Evolutionary conservation across 2,329 filamentous ascomycete genomes (phyloP).

Genomic region (Cryphonectria japonica): DNA sequence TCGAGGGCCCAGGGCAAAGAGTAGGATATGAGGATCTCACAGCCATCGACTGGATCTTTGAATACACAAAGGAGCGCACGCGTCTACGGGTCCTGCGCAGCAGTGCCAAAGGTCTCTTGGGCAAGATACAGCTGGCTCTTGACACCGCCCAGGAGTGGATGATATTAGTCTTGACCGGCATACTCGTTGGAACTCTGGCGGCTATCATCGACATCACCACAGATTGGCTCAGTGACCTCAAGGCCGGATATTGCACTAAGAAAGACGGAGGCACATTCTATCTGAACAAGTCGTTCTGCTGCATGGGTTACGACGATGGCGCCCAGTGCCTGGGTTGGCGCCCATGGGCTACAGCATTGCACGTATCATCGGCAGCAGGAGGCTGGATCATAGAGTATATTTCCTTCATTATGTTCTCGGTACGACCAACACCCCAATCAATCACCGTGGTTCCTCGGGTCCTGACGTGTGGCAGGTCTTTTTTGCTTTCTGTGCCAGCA

Average conservation of each 20-base stretch:
- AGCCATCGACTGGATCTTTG: conserved; percentile 99
- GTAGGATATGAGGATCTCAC: conserved; percentile 96
- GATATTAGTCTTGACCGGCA: conserved; percentile 81
- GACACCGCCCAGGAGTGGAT: conserved; percentile 94
- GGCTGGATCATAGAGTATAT: conserved; percentile 85
- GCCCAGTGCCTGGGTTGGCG: conserved; percentile 86
- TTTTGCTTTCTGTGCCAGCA: conserved; percentile 76
- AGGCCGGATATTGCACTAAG: conserved; percentile 83
- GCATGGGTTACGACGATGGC: conserved; percentile 84
- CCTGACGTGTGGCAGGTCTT: conserved; percentile 58
- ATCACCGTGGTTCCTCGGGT: background rate
- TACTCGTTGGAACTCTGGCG: conserved; percentile 82
- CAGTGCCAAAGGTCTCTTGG: conserved; percentile 70
- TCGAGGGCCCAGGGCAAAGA: conserved; percentile 83
- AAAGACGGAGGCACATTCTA: conserved; percentile 87
- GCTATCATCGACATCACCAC: conserved; percentile 88
- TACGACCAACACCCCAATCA: conserved; percentile 47
- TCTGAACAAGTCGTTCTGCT: conserved; percentile 89
- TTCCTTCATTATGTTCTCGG: conserved; percentile 83
- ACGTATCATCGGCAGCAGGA: conserved; percentile 66
- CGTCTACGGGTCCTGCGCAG: conserved; percentile 77
- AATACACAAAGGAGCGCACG: conserved; percentile 95
- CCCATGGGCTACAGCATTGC: conserved; percentile 78
- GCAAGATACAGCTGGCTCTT: conserved; percentile 71
- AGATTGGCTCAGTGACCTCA: conserved; percentile 92